These are phyloP conservation scores for Apiospora rasikravindrae DNA, from an alignment of 2,329 filamentous ascomycete genomes.

Conservation along the genomic window DNA sequence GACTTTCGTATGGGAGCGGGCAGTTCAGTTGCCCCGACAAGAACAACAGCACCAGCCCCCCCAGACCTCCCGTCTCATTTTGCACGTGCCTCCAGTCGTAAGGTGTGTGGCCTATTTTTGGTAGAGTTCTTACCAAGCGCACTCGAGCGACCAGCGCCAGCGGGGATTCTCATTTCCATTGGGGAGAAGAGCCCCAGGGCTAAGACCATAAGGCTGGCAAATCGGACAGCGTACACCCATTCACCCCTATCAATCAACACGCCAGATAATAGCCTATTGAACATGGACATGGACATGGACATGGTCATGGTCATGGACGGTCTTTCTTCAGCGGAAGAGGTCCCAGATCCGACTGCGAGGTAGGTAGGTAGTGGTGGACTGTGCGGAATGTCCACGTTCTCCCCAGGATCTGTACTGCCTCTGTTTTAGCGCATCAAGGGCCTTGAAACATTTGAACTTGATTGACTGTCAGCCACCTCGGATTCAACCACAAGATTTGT, in stretches of 20 bases:
- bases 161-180: not conserved
- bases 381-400: conserved; percentile 5
- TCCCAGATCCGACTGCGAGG: not conserved
- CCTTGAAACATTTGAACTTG: not conserved
- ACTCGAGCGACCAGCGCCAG: conserved; percentile 1
- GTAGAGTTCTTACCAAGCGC: conserved; percentile 14
- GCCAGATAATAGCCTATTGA: not conserved
- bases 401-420: not conserved
- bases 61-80: not conserved
- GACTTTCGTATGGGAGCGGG: not conserved
- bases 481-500: not conserved
- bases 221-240: not conserved
- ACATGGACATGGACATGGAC: not conserved
- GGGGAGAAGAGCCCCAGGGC: not conserved
- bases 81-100: conserved; percentile 16
- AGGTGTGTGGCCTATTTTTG: conserved; percentile 23
- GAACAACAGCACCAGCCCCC: not conserved
- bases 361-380: not conserved
- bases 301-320: not conserved
- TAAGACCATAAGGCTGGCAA: conserved; percentile 17
- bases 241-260: not conserved
- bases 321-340: conserved; percentile 3
- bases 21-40: conserved; percentile 13
- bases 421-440: not conserved
- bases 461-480: not conserved